Evolutionary conservation across 306 rosid genomes (phyloP).

Genomic region (Dryas drummondii): DNA sequence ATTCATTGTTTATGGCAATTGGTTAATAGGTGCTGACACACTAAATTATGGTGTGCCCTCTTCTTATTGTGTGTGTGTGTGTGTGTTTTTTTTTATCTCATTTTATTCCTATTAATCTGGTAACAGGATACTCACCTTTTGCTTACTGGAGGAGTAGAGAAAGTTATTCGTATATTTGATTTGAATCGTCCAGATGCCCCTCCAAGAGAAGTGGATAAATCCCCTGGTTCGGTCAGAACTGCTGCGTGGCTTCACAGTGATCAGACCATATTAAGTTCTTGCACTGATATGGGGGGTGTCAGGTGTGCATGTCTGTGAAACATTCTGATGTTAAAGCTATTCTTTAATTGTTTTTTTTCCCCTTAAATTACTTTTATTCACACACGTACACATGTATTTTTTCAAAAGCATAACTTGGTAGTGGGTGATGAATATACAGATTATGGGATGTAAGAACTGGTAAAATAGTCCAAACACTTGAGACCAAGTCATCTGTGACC

Average conservation of each 20-base stretch:
- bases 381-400: not conserved
- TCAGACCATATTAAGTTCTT: constrained; percentile 94
- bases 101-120: constrained; percentile 23
- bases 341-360: not conserved
- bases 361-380: not conserved
- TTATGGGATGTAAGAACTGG: constrained; percentile 96
- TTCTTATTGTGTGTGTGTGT: not conserved
- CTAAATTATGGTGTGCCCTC: not conserved
- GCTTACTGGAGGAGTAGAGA: constrained; percentile 93
- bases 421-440: constrained; percentile 45
- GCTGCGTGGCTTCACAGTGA: constrained; percentile 97
- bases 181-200: constrained; percentile 91
- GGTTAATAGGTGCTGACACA: not conserved
- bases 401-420: not conserved
- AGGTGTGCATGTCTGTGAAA: constrained; percentile 44
- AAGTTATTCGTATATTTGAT: constrained; percentile 86
- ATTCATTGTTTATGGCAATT: constrained; percentile 9
- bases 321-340: not conserved
- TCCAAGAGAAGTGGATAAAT: constrained; percentile 91
- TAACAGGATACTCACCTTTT: constrained; percentile 82
- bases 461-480: constrained; percentile 84
- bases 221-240: constrained; percentile 94
- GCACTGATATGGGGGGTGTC: constrained; percentile 95
- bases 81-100: not conserved
- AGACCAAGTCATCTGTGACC: constrained; percentile 85